These are phyloP conservation scores for Aspergillus unguis DNA, from an alignment of 2,329 filamentous ascomycete species.

Conservation along the genomic window DNA sequence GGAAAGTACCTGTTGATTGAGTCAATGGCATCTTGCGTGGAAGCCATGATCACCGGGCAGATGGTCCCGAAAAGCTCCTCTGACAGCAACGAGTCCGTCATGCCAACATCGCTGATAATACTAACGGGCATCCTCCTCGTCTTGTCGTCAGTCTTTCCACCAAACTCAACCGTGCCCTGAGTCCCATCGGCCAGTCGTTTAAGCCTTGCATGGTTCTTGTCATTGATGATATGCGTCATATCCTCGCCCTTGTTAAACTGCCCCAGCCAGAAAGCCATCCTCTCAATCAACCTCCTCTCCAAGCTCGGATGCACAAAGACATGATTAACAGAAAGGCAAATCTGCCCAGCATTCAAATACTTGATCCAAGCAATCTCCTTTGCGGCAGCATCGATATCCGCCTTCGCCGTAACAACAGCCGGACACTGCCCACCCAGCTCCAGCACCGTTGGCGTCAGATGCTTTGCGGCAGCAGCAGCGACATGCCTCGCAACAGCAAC, in stretches of 20 bases:
- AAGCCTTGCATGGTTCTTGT: constrained; percentile 44
- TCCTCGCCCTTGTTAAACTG: constrained; percentile 20
- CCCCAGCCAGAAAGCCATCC: constrained; percentile 33
- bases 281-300: constrained; percentile 36
- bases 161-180: constrained; percentile 38
- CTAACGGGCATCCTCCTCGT: constrained; percentile 38
- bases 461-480: constrained; percentile 41
- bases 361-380: constrained; percentile 45
- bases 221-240: constrained; percentile 42
- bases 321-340: constrained; percentile 37
- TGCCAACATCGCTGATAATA: constrained; percentile 37
- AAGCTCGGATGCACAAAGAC: constrained; percentile 44
- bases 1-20: constrained; percentile 2
- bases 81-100: constrained; percentile 39
- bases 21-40: constrained; percentile 4
- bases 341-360: constrained; percentile 44
- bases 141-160: constrained; percentile 30
- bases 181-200: constrained; percentile 35
- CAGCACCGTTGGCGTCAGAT: constrained; percentile 45
- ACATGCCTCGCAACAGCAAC: constrained; percentile 39
- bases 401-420: constrained; percentile 42
- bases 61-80: constrained; percentile 50
- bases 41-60: constrained; percentile 38
- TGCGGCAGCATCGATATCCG: constrained; percentile 44
- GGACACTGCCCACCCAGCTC: constrained; percentile 49